Conservation (phyloP, 2,329 filamentous ascomycete species). For the Oidium heveae region DNA sequence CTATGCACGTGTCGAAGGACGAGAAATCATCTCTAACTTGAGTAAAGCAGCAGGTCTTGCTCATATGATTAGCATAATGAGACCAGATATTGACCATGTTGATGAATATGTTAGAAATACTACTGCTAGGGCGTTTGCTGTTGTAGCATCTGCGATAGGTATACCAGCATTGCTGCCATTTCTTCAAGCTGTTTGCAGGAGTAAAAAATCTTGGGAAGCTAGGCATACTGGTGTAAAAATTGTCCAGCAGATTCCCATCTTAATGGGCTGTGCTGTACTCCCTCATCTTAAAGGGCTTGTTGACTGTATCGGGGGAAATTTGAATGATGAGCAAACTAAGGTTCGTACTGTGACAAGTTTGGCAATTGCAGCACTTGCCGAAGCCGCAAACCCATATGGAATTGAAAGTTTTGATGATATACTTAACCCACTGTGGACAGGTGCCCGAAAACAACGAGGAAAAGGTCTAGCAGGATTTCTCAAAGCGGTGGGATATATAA, state of each 20-base stretch:
- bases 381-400: conserved; percentile 93
- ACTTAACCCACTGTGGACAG: conserved; percentile 89
- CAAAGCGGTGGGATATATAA: conserved; percentile 94
- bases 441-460: conserved; percentile 64
- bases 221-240: conserved; percentile 97
- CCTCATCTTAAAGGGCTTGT: conserved; percentile 90
- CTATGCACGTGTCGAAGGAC: conserved; percentile 91
- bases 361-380: conserved; percentile 80
- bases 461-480: conserved; percentile 90
- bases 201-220: conserved; percentile 98
- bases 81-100: conserved; percentile 92
- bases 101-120: conserved; percentile 98
- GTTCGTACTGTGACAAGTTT: conserved; percentile 89
- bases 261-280: conserved; percentile 93
- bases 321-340: conserved; percentile 95
- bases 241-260: conserved; percentile 90
- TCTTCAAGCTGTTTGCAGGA: conserved; percentile 80
- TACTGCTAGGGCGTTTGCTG: conserved; percentile 85
- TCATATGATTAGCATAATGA: conserved; percentile 98
- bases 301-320: conserved; percentile 83
- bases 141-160: conserved; percentile 84
- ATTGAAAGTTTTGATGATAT: conserved; percentile 98
- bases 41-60: conserved; percentile 90
- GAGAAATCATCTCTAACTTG: conserved; percentile 95
- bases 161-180: conserved; percentile 91